These are phyloP conservation scores for Euclidium syriacum DNA, from an alignment of 345 rosid species.

Conservation along the genomic window DNA sequence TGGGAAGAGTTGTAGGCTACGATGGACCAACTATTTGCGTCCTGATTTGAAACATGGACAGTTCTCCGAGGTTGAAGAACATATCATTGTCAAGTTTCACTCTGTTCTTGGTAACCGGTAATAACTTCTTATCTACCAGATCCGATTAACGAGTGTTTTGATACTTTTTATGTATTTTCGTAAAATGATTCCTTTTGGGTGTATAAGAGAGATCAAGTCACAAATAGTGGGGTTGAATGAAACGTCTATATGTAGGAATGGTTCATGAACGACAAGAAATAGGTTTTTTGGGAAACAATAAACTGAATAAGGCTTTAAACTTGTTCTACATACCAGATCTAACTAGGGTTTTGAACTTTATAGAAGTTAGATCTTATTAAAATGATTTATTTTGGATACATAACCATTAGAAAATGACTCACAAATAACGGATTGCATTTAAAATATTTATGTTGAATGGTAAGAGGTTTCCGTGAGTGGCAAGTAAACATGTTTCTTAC, in stretches of 20 bases:
- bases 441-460: no score
- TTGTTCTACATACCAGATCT: neutral
- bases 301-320: no score
- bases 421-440: neutral
- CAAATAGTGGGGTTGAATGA: no score
- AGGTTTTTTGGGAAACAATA: no score
- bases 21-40: conserved; percentile 90
- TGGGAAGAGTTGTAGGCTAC: conserved; percentile 85
- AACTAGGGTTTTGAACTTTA: neutral
- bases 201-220: no score
- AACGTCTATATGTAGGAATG: no score
- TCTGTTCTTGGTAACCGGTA: conserved; percentile 93
- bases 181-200: no score
- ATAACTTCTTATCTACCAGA: neutral
- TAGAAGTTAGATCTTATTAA: neutral
- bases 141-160: no score
- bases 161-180: no score
- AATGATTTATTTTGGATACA: neutral
- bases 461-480: no score
- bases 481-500: neutral
- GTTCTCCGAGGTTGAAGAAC: conserved; percentile 74
- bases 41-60: conserved; percentile 88
- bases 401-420: neutral
- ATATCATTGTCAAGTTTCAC: conserved; percentile 74
- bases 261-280: no score